These are phyloP conservation scores for Tetrapisispora phaffii DNA, from an alignment of 805 yeast genomes.

Conservation along the genomic window DNA sequence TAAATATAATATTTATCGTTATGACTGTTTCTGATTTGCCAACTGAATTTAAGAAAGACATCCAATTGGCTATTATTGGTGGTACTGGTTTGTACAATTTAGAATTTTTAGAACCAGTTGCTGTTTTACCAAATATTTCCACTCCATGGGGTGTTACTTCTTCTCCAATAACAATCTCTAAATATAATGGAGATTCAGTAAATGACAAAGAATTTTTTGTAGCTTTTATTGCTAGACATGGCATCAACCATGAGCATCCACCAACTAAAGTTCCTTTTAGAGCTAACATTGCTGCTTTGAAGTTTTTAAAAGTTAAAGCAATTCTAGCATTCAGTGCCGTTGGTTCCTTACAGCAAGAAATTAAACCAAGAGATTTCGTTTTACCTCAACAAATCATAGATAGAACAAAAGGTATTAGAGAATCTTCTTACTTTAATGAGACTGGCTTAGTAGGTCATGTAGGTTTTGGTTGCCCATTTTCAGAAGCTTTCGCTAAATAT, in stretches of 20 bases:
- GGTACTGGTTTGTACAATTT: conserved; percentile 96
- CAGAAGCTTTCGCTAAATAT: conserved; percentile 55
- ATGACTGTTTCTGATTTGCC: conserved; percentile 24
- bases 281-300: conserved; percentile 94
- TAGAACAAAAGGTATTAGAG: conserved; percentile 90
- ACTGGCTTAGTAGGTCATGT: conserved; percentile 95
- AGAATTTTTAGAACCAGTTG: conserved; percentile 75
- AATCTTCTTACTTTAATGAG: conserved; percentile 75
- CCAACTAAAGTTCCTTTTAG: conserved; percentile 88
- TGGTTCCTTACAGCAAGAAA: conserved; percentile 83
- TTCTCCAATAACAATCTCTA: conserved; percentile 85
- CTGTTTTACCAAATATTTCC: conserved; percentile 56
- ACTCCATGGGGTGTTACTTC: conserved; percentile 99
- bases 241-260: conserved; percentile 74
- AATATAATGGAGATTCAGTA: conserved; percentile 43
- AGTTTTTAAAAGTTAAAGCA: conserved; percentile 75
- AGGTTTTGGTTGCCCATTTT: conserved; percentile 95
- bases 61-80: conserved; percentile 83
- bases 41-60: conserved; percentile 26
- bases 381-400: conserved; percentile 93
- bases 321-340: conserved; percentile 92
- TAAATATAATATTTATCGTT: too few relatives aligned
- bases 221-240: conserved; percentile 94
- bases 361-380: conserved; percentile 93
- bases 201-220: conserved; percentile 42